Percentiles rank a stretch among this genome's conserved stretches.
These are phyloP conservation scores for Sugiyamaella smithiae DNA, from an alignment of 805 yeast genomes.

Conservation along the genomic window DNA sequence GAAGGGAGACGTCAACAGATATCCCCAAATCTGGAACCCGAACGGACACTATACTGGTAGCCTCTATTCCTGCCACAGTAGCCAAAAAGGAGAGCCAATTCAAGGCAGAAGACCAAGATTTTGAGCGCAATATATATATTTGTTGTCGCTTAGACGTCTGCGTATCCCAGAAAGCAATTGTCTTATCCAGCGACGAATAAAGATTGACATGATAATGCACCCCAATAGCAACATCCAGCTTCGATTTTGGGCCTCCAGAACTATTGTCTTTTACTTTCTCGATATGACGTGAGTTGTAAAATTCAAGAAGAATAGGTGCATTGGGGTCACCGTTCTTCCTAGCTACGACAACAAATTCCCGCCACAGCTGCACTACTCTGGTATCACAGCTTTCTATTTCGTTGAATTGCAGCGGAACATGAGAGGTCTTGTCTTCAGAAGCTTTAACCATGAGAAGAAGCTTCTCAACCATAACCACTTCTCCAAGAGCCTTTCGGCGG, in stretches of 20 bases:
- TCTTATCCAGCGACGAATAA: slow-evolving; percentile 67
- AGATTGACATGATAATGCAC: slow-evolving; percentile 44
- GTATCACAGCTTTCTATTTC: slow-evolving; percentile 54
- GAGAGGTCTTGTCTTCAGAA: slow-evolving; percentile 27
- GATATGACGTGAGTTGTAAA: slow-evolving; percentile 49
- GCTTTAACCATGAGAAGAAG: slow-evolving; percentile 64
- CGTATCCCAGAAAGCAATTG: slow-evolving; percentile 50
- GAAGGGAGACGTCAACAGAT: slow-evolving; percentile 46
- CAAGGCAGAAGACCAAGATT: slow-evolving; percentile 51
- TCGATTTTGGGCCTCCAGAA: slow-evolving; percentile 22
- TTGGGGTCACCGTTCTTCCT: slow-evolving; percentile 53
- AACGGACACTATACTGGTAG: slow-evolving; percentile 35
- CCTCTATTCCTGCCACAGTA: slow-evolving; percentile 42
- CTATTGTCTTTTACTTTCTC: slow-evolving; percentile 24
- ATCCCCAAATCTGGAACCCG: slow-evolving; percentile 47
- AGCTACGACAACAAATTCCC: slow-evolving; percentile 71
- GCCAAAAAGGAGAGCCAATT: slow-evolving; percentile 63
- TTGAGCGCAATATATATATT: slow-evolving; percentile 56
- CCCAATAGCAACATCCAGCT: slow-evolving; percentile 26
- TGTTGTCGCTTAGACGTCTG: slow-evolving; percentile 22
- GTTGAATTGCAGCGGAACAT: slow-evolving; percentile 38
- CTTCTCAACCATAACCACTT: slow-evolving; percentile 61
- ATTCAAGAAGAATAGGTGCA: slow-evolving; percentile 59
- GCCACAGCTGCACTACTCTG: slow-evolving; percentile 69
- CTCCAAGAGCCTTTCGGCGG: slow-evolving; percentile 42